Conservation (phyloP, 2,329 filamentous ascomycete species). For the Aspergillus oerlinghausenensis region DNA sequence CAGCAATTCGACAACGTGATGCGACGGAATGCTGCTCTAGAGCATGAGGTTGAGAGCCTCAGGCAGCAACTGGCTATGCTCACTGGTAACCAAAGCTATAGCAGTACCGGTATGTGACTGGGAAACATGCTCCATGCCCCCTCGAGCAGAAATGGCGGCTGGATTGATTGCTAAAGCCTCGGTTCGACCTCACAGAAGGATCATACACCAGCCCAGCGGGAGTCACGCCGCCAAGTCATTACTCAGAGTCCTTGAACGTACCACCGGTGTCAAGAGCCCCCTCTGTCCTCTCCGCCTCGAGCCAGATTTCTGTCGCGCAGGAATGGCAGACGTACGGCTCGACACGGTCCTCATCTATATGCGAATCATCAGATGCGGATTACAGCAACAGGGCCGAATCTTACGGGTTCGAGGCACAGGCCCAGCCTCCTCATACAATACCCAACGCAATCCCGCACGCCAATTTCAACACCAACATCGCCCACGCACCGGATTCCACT, state of each 20-base stretch:
- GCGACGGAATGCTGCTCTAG: constrained; percentile 50
- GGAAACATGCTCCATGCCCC: background rate
- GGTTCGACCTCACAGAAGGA: constrained; percentile 13
- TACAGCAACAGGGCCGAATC: constrained; percentile 22
- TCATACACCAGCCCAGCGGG: constrained; percentile 14
- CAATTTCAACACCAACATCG: constrained; percentile 13
- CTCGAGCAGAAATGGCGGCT: background rate
- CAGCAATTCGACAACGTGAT: constrained; percentile 51
- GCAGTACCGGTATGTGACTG: constrained; percentile 12
- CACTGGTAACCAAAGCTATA: constrained; percentile 19
- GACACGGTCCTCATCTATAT: constrained; percentile 24
- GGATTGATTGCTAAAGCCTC: background rate
- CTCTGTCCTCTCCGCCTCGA: constrained; percentile 21
- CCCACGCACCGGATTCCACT: constrained; percentile 14
- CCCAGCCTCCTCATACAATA: constrained; percentile 13
- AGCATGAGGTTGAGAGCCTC: constrained; percentile 52
- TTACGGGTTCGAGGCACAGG: constrained; percentile 15
- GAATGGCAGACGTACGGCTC: constrained; percentile 26
- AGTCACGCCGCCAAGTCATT: constrained; percentile 21
- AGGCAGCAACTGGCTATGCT: constrained; percentile 43
- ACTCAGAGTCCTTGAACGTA: constrained; percentile 15
- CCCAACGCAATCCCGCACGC: constrained; percentile 16
- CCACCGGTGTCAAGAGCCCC: constrained; percentile 18
- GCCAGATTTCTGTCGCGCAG: constrained; percentile 21
- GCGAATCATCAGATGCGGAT: constrained; percentile 25